phyloP scores from a whole-genome alignment of 345 rosid genomes.

The Moringa oleifera region DNA sequence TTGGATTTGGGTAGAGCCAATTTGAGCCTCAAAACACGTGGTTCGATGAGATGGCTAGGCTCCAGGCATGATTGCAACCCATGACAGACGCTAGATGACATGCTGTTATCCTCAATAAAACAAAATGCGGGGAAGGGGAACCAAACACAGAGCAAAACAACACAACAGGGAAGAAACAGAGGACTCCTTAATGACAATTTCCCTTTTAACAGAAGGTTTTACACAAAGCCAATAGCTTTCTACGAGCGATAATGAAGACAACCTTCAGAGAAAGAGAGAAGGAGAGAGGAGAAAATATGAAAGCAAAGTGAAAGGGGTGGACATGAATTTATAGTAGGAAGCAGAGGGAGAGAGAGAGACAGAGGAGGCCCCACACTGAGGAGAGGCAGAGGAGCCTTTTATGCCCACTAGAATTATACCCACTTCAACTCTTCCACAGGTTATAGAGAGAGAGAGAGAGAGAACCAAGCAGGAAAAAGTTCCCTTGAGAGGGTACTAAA shows the following conservation, averaged over 20 bases:
- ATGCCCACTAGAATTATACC: constrained; percentile 13
- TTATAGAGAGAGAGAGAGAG: not conserved
- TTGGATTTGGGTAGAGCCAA: constrained; percentile 28
- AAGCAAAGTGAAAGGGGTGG: constrained; percentile 21
- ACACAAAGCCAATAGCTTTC: not conserved
- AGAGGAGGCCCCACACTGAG: not conserved
- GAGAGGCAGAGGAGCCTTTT: not conserved
- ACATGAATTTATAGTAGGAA: constrained; percentile 31
- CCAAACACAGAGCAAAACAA: constrained; percentile 17
- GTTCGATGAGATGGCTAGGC: constrained; percentile 21
- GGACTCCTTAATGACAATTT: no score
- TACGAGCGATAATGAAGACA: constrained; percentile 2
- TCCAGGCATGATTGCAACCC: constrained; percentile 52
- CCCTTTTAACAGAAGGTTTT: no score
- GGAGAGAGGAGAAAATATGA: constrained; percentile 14
- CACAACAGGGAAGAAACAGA: constrained; percentile 22
- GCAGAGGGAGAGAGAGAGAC: not conserved
- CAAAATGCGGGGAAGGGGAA: not conserved
- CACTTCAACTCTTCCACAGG: constrained; percentile 18
- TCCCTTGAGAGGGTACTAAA: not conserved
- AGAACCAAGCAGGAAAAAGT: no score
- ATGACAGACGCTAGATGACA: constrained; percentile 42
- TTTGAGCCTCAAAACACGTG: constrained; percentile 33
- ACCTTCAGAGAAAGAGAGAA: not conserved
- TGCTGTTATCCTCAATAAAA: constrained; percentile 16